phyloP scores from a whole-genome alignment of 257 asterid genomes.

The Solanum chilense region DNA sequence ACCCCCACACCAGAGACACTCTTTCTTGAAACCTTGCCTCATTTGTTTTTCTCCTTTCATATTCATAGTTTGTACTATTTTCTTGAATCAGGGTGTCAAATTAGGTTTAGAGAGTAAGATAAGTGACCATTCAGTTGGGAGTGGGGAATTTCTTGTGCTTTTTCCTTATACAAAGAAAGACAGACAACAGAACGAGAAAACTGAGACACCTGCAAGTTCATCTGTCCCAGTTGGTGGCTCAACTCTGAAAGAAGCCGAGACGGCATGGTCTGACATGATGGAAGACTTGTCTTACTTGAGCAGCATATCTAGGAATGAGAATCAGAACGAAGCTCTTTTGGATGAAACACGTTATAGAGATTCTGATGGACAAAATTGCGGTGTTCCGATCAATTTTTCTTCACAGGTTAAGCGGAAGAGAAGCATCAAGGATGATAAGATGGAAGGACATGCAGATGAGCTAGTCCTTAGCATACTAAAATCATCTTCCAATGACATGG shows the following conservation, averaged over 20 bases:
- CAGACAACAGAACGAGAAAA: conserved; percentile 20
- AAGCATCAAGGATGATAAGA: conserved; percentile 15
- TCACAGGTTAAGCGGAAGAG: conserved; percentile 24
- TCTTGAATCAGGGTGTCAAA: conserved; percentile 56
- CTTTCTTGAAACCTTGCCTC: not conserved
- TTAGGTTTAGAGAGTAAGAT: conserved; percentile 45
- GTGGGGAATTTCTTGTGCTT: conserved; percentile 56
- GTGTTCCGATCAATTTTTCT: conserved; percentile 5
- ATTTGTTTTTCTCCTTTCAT: not conserved
- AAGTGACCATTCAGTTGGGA: conserved; percentile 27
- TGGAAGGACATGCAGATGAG: conserved; percentile 18
- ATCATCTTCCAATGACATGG: conserved; percentile 20
- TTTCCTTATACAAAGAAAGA: conserved; percentile 62
- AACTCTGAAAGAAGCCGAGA: conserved; percentile 38
- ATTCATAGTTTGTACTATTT: not conserved
- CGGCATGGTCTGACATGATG: conserved; percentile 71
- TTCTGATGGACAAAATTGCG: conserved; percentile 9
- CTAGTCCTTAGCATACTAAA: conserved; percentile 33
- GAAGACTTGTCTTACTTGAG: conserved; percentile 48
- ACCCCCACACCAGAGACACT: not conserved
- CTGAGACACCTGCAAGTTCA: conserved; percentile 7
- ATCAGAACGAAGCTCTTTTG: conserved; percentile 9
- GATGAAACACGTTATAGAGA: conserved; percentile 16
- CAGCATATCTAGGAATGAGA: conserved; percentile 9
- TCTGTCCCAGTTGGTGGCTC: conserved; percentile 8